These are phyloP conservation scores for Fraxinus velutina DNA, from an alignment of 305 asterid species.

Conservation along the genomic window DNA sequence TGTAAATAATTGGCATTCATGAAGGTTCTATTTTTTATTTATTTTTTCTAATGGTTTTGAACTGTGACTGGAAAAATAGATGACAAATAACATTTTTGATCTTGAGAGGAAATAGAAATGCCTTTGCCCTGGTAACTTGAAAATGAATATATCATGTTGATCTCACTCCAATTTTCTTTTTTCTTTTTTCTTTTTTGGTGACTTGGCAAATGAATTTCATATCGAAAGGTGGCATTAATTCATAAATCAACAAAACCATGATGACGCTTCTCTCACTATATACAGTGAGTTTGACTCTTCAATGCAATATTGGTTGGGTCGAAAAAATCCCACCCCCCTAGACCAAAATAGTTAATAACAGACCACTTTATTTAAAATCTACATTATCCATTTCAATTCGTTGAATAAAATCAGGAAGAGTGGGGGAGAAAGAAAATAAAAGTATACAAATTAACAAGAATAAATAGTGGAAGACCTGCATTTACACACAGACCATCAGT, in stretches of 20 bases:
- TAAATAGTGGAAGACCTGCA: not conserved
- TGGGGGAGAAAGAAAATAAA: not conserved
- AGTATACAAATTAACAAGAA: not conserved
- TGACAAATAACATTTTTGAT: not conserved
- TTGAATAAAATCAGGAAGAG: not conserved
- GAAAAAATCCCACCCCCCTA: not conserved
- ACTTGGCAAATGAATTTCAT: not conserved
- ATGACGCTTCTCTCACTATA: not conserved
- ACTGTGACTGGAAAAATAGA: not conserved
- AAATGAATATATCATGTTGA: not conserved
- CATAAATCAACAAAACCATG: not conserved
- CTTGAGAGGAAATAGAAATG: not conserved
- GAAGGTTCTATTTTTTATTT: not conserved
- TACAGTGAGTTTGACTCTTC: not conserved
- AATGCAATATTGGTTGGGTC: not conserved
- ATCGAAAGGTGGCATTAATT: not conserved
- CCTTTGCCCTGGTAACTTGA: not conserved
- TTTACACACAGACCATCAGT: not conserved
- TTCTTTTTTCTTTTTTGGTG: not conserved
- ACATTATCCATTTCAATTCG: not conserved
- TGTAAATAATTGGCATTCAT: constrained; percentile 32
- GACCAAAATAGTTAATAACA: not conserved
- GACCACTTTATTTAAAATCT: not conserved
- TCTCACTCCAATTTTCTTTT: not conserved
- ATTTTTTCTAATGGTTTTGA: not conserved